Conservation (phyloP, 257 asterid genomes). For the Solanum bulbocastanum region DNA sequence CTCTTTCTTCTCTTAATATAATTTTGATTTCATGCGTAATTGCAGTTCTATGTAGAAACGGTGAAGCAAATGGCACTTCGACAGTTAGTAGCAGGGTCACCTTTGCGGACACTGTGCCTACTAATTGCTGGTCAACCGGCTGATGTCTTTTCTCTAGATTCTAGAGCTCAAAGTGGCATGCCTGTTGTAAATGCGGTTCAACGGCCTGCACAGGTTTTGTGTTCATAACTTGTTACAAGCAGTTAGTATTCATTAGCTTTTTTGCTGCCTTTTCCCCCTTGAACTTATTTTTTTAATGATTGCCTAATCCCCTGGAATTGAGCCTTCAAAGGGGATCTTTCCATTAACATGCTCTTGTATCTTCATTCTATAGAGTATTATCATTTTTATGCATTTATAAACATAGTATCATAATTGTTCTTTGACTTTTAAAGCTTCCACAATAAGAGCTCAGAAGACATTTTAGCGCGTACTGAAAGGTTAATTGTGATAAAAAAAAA, state of each 20-base stretch:
- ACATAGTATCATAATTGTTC: background rate
- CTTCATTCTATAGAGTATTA: background rate
- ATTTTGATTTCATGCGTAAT: background rate
- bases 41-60: slow-evolving; percentile 86
- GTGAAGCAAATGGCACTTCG: slow-evolving; percentile 90
- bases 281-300: background rate
- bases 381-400: background rate
- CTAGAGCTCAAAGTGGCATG: slow-evolving; percentile 30
- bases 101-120: slow-evolving; percentile 87
- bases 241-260: background rate
- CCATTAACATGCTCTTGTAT: background rate
- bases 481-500: background rate
- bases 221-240: background rate
- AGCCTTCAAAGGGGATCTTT: background rate
- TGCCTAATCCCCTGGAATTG: background rate
- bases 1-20: background rate
- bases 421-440: background rate
- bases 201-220: slow-evolving; percentile 62
- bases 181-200: slow-evolving; percentile 43
- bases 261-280: background rate
- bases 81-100: slow-evolving; percentile 88
- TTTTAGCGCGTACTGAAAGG: background rate
- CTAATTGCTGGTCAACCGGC: slow-evolving; percentile 95
- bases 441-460: background rate
- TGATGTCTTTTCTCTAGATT: slow-evolving; percentile 63